phyloP scores from a whole-genome alignment of 805 yeast genomes.

The Candida suzukii region DNA sequence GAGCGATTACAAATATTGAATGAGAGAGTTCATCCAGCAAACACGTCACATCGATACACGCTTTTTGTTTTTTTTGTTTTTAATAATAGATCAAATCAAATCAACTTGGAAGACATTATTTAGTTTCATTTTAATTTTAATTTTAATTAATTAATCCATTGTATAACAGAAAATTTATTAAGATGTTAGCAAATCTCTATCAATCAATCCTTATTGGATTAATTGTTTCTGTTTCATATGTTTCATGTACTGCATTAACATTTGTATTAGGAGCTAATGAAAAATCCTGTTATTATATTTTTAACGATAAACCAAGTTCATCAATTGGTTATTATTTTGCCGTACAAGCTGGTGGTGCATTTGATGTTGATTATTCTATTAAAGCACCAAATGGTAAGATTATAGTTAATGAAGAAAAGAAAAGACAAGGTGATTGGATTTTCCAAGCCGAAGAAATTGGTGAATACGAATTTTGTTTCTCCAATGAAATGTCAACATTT shows the following conservation, averaged over 20 bases:
- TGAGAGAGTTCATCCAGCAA: too few species aligned
- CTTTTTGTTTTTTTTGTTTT: too few species aligned
- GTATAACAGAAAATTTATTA: background rate
- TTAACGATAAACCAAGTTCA: slow-evolving; percentile 52
- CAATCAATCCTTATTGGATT: background rate
- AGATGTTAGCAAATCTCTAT: background rate
- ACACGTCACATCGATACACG: too few species aligned
- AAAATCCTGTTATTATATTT: slow-evolving; percentile 61
- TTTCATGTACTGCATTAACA: slow-evolving; percentile 53
- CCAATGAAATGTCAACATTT: slow-evolving; percentile 72
- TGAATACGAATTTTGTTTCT: slow-evolving; percentile 84
- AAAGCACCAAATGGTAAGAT: slow-evolving; percentile 50
- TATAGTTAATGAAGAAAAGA: slow-evolving; percentile 48
- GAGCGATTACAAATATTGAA: too few species aligned
- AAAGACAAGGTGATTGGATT: slow-evolving; percentile 75
- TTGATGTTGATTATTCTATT: slow-evolving; percentile 68
- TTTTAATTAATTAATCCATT: too few species aligned
- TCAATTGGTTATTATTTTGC: slow-evolving; percentile 74
- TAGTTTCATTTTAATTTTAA: too few species aligned
- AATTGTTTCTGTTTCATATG: slow-evolving; percentile 7
- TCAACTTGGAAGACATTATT: too few species aligned
- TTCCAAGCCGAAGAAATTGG: slow-evolving; percentile 62
- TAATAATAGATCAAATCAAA: too few species aligned
- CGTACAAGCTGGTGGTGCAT: slow-evolving; percentile 74
- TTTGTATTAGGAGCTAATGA: slow-evolving; percentile 73